Base-by-base conservation (phyloP, 2,329 filamentous ascomycete species). In the Moelleriella libera region DNA sequence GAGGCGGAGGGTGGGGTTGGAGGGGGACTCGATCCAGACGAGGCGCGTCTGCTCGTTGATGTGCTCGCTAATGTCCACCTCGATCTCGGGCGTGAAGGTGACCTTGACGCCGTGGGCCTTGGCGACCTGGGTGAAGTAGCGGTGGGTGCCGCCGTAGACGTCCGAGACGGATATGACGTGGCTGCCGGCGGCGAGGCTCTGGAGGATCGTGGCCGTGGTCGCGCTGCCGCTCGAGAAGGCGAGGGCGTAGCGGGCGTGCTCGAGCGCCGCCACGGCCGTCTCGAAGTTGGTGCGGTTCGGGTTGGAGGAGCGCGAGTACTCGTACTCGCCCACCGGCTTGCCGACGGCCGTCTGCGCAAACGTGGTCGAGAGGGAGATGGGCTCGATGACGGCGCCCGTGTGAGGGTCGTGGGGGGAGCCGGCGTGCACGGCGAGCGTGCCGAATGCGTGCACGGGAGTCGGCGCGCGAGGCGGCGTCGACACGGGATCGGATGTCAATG, bases 101-200 rank as follows among this genome's bases (percentile, higher is more conserved):
- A 97, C 92, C 57, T 85, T 80, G 47, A 98, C 88, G 58, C 90
- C 88, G 66, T 98, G 92, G 30, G 92, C 88, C 59, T 87, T 82
- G 49, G 92, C 92, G 45, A 97, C 92, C 70, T 96, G 89, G 54
- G 92, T 98, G 74, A 98, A 98, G 74, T 98, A 98, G 60, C 92
- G 79, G 71, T 98, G 92, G 41, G 92, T 98, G 57, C 92, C 92
- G 57, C 92, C 92, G 66, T 98, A 98, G 58, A 98, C 89, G 65
- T 98, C 92, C 43, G 88, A 94, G 44, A 98, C 88, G 51, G 88
- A 96, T 58, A 98, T 83, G 59, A 98, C 87, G 69, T 98, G 92
- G 44, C 87, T 92, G 52, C 88, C 89, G 10, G 85, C 76, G 29
- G 90, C 88, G 49, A 98, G 78, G 56, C 86, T 92, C 70, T 97